Evolutionary conservation across 2,329 filamentous ascomycete genomes (phyloP), one percentile per base, ranked within the genome.

Genomic region (Clonostachys rhizophaga): DNA sequence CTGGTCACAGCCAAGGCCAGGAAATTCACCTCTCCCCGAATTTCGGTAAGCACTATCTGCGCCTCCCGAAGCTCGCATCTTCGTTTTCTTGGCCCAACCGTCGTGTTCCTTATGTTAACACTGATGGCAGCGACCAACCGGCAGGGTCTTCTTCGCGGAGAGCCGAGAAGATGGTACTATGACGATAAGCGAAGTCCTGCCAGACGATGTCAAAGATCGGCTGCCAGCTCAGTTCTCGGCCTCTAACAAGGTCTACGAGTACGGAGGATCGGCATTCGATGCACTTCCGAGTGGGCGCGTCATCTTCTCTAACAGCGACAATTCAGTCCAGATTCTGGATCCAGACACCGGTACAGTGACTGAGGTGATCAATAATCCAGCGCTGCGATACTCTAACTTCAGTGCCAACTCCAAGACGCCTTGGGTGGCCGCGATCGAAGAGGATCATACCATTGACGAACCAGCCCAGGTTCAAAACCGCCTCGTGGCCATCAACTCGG

Each of bases 401-500:
- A 63, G 70, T 43, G 66, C 65, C 4, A 66, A 73, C 47, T 61
- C 64, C 4, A 50, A 45, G 1, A 53, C 59, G 8, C 51, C 60
- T 0, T 76, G 70, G 70, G 67, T 78, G 4, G 53, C 81, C 11
- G 75, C 76, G 0, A 66, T 75, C n/a, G 63, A 76, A 50, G 78
- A 81, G 54, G 74, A 78, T 34, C 76, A 79, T 47, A 56, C 56
- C 3, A 52, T 64, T 10, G 54, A 67, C 4, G 59, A 54, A 2
- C 63, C 67, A 0, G 52, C 52, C 6, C 54, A 57, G 6, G 58
- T 71, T n/a, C 57, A 50, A 16, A 66, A 71, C 51, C 65, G 65
- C 40, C 52, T 72, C 11, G 69, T 69, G 2, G 67, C 60, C 3
- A 67, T 74, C 52, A 62, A 73, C 45, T 53, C 58, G 2, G 53